Evolutionary conservation across 2,329 filamentous ascomycete species (phyloP).

Genomic region (Acarospora socialis): DNA sequence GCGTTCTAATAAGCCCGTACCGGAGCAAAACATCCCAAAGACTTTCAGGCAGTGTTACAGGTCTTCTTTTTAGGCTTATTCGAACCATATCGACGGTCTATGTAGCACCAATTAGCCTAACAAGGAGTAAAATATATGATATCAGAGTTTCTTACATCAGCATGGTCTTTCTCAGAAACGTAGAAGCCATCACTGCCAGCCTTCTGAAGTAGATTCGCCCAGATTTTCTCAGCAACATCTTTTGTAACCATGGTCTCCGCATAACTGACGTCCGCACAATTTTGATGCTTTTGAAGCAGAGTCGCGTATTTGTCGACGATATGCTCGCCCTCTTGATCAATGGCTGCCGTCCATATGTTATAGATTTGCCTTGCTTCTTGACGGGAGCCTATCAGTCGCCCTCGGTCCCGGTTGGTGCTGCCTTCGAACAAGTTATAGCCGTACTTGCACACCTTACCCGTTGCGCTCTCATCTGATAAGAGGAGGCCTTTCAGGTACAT

Average conservation of each 20-base stretch:
- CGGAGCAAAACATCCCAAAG: constrained; percentile 9
- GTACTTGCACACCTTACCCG: too few species aligned
- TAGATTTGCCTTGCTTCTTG: constrained; percentile 9
- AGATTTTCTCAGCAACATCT: constrained; percentile 11
- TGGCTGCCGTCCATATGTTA: constrained; percentile 10
- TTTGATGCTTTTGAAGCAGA: constrained; percentile 13
- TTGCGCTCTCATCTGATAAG: constrained; percentile 3
- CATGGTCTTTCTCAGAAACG: neutral
- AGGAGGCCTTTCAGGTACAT: constrained; percentile 12
- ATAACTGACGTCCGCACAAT: constrained; percentile 12
- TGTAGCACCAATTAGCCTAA: constrained; percentile 1
- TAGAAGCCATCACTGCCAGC: constrained; percentile 1
- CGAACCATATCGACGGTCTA: constrained; percentile 4
- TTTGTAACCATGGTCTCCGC: constrained; percentile 7
- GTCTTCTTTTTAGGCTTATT: neutral
- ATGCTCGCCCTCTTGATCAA: neutral
- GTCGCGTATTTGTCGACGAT: constrained; percentile 11
- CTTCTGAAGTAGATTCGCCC: constrained; percentile 10
- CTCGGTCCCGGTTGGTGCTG: constrained; percentile 9
- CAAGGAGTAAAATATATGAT: neutral
- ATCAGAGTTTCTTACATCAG: neutral
- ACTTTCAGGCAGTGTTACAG: neutral
- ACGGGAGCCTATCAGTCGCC: constrained; percentile 3
- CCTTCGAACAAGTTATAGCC: constrained; percentile 10
- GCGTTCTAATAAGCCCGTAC: constrained; percentile 6